Percentiles rank a stretch among this genome's conserved stretches.
These are phyloP conservation scores for Cupressus sempervirens DNA, from an alignment of 75 land plant species.

Conservation along the genomic window DNA sequence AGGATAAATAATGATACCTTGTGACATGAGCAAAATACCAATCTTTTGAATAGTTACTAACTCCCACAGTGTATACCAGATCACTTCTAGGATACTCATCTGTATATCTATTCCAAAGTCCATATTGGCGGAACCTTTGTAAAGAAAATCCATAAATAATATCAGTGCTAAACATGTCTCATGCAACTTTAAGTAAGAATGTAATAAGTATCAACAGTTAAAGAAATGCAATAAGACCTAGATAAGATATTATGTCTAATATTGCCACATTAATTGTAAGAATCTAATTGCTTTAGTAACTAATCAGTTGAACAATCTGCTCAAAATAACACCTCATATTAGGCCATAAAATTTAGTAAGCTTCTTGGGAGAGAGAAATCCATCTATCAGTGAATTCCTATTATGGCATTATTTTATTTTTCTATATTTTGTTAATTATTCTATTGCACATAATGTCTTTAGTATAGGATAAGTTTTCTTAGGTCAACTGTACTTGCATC, in stretches of 20 bases:
- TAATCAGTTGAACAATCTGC: background rate
- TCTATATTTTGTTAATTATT: too few relatives aligned
- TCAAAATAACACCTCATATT: too few relatives aligned
- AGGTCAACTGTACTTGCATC: too few relatives aligned
- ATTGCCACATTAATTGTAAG: background rate
- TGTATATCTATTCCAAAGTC: slow-evolving; percentile 67
- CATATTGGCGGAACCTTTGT: slow-evolving; percentile 64
- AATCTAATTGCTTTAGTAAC: background rate
- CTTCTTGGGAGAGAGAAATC: too few relatives aligned
- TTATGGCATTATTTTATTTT: too few relatives aligned
- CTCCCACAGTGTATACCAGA: slow-evolving; percentile 55
- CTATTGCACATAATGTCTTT: too few relatives aligned
- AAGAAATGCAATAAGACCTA: background rate
- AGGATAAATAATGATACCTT: slow-evolving; percentile 27
- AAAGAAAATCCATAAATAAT: background rate
- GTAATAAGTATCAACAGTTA: background rate
- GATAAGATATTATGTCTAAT: background rate
- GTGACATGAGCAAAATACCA: slow-evolving; percentile 72
- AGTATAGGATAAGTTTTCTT: too few relatives aligned
- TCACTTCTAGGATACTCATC: slow-evolving; percentile 53
- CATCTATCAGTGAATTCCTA: too few relatives aligned
- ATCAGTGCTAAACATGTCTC: background rate
- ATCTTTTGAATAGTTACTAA: slow-evolving; percentile 44
- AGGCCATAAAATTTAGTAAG: too few relatives aligned
- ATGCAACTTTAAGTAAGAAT: background rate